phyloP scores from a whole-genome alignment of 164 flowering plant genomes.

The Stephania japonica region DNA sequence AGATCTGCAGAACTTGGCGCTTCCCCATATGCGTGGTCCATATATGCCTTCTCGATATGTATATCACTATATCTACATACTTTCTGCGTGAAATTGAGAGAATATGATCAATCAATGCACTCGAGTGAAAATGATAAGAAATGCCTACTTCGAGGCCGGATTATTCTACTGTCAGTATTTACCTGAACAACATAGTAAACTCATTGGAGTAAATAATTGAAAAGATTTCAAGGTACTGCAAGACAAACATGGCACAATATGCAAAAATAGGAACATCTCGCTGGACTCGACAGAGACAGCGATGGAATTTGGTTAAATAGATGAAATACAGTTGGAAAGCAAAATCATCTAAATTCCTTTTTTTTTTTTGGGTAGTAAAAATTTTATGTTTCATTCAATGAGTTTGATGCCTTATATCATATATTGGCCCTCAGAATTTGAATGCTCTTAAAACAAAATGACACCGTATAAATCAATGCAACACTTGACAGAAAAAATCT shows the following conservation, averaged over 20 bases:
- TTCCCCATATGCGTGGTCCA: neutral
- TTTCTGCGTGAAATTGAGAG: neutral
- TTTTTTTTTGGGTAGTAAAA: too few species aligned
- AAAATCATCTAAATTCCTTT: too few species aligned
- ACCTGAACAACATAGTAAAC: neutral
- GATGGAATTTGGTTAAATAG: neutral
- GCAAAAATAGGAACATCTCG: neutral
- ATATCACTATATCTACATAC: neutral
- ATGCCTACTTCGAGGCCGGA: neutral
- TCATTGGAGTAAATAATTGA: neutral
- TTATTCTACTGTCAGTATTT: neutral
- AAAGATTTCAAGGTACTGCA: neutral
- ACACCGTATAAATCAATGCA: too few species aligned
- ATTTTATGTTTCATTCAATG: too few species aligned
- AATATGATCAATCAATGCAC: neutral
- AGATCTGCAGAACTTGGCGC: neutral
- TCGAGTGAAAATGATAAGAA: neutral
- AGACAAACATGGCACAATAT: neutral
- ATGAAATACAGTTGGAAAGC: neutral
- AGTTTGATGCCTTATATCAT: too few species aligned
- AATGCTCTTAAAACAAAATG: too few species aligned
- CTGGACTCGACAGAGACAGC: neutral
- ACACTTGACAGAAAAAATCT: too few species aligned
- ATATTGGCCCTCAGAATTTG: too few species aligned
- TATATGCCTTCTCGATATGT: neutral